phyloP scores from a whole-genome alignment of 495 filamentous ascomycete genomes.

The Hypoxylon cercidicola region DNA sequence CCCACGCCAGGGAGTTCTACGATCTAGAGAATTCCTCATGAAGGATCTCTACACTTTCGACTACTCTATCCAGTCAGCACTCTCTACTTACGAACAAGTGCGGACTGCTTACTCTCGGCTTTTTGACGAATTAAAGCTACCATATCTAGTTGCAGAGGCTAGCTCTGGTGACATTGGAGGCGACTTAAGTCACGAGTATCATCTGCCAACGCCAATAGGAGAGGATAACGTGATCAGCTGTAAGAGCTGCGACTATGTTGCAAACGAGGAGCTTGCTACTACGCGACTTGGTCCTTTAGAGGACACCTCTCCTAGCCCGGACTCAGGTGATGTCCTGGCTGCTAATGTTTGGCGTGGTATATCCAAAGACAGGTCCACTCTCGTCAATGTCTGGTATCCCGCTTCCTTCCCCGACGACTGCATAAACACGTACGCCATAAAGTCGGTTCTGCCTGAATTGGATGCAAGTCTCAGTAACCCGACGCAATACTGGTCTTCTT shows the following conservation, averaged over 20 bases:
- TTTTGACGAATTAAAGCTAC: constrained; percentile 85
- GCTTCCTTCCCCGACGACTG: constrained; percentile 53
- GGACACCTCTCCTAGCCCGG: constrained; percentile 34
- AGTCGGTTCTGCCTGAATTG: constrained; percentile 74
- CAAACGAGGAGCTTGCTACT: constrained; percentile 84
- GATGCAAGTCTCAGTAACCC: constrained; percentile 76
- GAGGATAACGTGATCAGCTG: constrained; percentile 89
- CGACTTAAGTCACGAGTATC: constrained; percentile 92
- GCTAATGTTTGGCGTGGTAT: constrained; percentile 71
- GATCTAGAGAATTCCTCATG: constrained; percentile 96
- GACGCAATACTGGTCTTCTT: constrained; percentile 63
- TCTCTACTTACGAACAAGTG: constrained; percentile 80
- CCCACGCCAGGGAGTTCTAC: constrained; percentile 86
- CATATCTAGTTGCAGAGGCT: constrained; percentile 84
- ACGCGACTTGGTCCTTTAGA: constrained; percentile 26
- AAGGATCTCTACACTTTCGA: constrained; percentile 99
- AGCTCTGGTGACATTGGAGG: constrained; percentile 97
- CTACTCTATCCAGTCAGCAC: constrained; percentile 67
- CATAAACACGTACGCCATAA: constrained; percentile 77
- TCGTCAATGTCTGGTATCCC: constrained; percentile 76
- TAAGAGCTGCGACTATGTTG: constrained; percentile 74
- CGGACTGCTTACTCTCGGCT: constrained; percentile 74
- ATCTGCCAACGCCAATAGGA: constrained; percentile 80
- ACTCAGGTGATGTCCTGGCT: constrained; percentile 26
- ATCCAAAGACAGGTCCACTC: constrained; percentile 70